phyloP scores from a whole-genome alignment of 352 stramenopile species.

The Globisporangium ultimum region DNA sequence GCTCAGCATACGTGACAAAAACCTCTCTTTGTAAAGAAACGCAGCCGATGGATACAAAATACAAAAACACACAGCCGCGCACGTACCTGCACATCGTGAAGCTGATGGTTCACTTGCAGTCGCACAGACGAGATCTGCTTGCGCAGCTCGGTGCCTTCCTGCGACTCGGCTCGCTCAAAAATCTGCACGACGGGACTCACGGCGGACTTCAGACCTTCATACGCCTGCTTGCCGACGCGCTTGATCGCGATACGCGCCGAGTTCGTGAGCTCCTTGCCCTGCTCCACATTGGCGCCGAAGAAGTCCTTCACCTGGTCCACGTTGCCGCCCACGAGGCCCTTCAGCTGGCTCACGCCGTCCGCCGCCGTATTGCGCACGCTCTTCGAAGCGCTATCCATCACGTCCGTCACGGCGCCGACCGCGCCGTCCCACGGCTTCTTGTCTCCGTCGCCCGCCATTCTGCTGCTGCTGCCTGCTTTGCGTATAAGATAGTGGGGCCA shows the following conservation, averaged over 20 bases:
- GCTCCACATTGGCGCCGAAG: conserved; percentile 34
- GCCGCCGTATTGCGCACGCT: conserved; percentile 32
- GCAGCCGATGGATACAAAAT: background rate
- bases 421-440: conserved; percentile 67
- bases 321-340: conserved; percentile 30
- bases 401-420: conserved; percentile 36
- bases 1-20: too few relatives aligned
- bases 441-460: conserved; percentile 25
- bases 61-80: background rate
- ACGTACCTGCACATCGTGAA: conserved; percentile 45
- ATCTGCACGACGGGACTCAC: conserved; percentile 53
- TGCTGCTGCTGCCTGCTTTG: background rate
- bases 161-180: conserved; percentile 58
- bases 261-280: conserved; percentile 62
- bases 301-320: conserved; percentile 46
- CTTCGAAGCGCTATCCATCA: conserved; percentile 49
- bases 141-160: conserved; percentile 64
- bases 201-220: conserved; percentile 29
- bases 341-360: conserved; percentile 37
- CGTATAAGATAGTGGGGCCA: background rate
- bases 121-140: conserved; percentile 48
- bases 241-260: conserved; percentile 46
- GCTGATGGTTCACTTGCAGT: conserved; percentile 53
- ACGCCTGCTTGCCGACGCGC: conserved; percentile 34
- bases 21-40: too few relatives aligned